Evolutionary conservation across 2,329 filamentous ascomycete species (phyloP).

Genomic region (Verruconis gallopava): DNA sequence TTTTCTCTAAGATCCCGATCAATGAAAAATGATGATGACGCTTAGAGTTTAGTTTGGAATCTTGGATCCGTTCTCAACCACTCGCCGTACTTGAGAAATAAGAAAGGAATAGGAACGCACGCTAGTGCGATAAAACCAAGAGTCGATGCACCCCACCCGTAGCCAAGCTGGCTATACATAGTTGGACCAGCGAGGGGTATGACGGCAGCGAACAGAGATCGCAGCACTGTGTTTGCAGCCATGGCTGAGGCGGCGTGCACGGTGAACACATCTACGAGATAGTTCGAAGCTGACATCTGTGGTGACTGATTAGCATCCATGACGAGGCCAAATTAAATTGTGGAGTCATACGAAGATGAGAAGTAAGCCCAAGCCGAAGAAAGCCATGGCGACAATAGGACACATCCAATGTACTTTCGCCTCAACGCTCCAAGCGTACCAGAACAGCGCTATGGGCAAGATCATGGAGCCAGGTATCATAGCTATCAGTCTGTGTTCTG

Average conservation of each 20-base stretch:
- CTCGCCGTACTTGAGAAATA: slow-evolving; percentile 11
- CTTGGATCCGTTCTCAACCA: slow-evolving; percentile 8
- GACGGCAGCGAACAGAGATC: slow-evolving; percentile 25
- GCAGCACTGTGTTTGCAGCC: slow-evolving; percentile 28
- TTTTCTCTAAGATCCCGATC: too few species aligned
- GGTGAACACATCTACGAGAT: slow-evolving; percentile 30
- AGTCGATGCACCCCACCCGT: slow-evolving; percentile 27
- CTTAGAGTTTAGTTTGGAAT: slow-evolving; percentile 4
- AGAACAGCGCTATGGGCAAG: slow-evolving; percentile 24
- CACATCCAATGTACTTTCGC: slow-evolving; percentile 24
- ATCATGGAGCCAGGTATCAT: slow-evolving; percentile 12
- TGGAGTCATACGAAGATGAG: slow-evolving; percentile 18
- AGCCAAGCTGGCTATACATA: slow-evolving; percentile 27
- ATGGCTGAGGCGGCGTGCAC: slow-evolving; percentile 29
- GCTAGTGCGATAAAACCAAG: slow-evolving; percentile 22
- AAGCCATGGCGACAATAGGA: slow-evolving; percentile 21
- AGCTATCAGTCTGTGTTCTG: slow-evolving; percentile 10
- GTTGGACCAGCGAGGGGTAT: slow-evolving; percentile 26
- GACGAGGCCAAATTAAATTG: neutral
- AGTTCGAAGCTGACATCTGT: slow-evolving; percentile 26
- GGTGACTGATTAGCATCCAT: neutral
- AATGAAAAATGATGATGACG: too few species aligned
- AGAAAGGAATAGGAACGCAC: slow-evolving; percentile 10
- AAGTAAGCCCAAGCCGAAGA: slow-evolving; percentile 24
- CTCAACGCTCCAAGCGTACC: slow-evolving; percentile 26